Evolutionary conservation across 129 eudicot genomes (phyloP), one percentile per base, ranked within the genome.

Genomic region (Rutidosis leptorrhynchoides): DNA sequence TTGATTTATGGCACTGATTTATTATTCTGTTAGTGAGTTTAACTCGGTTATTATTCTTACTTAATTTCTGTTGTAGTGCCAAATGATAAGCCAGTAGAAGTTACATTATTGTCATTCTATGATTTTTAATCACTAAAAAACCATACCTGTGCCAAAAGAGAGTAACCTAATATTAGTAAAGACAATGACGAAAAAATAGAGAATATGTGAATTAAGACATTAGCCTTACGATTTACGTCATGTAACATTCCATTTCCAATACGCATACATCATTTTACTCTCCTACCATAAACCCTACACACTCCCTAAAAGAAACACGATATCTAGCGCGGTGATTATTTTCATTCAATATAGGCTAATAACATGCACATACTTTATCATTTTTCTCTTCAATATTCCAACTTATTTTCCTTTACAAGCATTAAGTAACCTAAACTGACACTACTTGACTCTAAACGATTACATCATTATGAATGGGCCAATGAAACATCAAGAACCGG

Each of bases 141-240:
- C 37, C 12, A 4, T 27, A 29, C 45, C 51, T 46, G 10, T 37
- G 8, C 46, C 45, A 45, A 65, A 12, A 45, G 11, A 65, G 23
- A 33, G 51, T 21, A 45, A n/a, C 12, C 8, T 20, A 29, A 15
- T n/a, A n/a, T n/a, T 26, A 11, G 1, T 26, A 43, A n/a, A 16
- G 57, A 45, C 10, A 43, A 16, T 16, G 16, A 15, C 12, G 12
- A 26, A 16, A 64, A 25, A 45, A 46, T 2, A 64, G 40, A 42
- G 17, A 26, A 64, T 16, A 42, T 16, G 40, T 25, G 19, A 45
- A 17, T 11, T 19, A 15, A 2, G 46, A 32, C 14, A 8, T 21
- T 27, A 19, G 51, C 40, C 26, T 29, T 62, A n/a, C n/a, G n/a
- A n/a, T n/a, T n/a, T n/a, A 62, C 43, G 17, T 14, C 69, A 65